These are phyloP conservation scores for Sporothrix mexicana DNA, from an alignment of 2,329 filamentous ascomycete species.

Conservation along the genomic window DNA sequence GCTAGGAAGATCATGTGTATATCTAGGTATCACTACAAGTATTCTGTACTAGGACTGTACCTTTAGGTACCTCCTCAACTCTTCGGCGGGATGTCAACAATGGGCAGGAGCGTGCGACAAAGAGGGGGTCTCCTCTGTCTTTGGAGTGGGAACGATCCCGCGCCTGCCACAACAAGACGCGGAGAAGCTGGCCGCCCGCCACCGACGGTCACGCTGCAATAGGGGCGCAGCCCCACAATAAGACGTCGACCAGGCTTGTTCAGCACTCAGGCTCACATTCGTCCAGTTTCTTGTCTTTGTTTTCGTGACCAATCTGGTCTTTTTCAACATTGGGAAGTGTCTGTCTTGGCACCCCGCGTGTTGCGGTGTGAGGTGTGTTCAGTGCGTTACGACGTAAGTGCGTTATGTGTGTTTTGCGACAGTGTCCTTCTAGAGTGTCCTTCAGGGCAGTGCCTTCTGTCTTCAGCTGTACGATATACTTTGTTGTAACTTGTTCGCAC, in stretches of 20 bases:
- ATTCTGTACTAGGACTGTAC: not conserved
- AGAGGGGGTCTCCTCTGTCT: not conserved
- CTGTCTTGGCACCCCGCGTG: not conserved
- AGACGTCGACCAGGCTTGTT: not conserved
- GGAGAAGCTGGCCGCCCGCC: slow-evolving; percentile 22
- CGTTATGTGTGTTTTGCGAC: not conserved
- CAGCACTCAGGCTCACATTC: not conserved
- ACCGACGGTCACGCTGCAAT: not conserved
- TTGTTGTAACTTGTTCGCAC: not conserved
- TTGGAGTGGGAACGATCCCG: not conserved
- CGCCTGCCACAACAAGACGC: slow-evolving; percentile 30
- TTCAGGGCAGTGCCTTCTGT: not conserved
- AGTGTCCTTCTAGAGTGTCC: too few species aligned
- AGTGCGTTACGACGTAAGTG: not conserved
- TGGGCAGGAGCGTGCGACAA: not conserved
- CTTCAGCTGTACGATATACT: not conserved
- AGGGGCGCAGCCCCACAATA: not conserved
- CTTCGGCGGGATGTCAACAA: slow-evolving; percentile 28
- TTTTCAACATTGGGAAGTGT: not conserved
- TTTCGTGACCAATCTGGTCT: not conserved
- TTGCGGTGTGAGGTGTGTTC: not conserved
- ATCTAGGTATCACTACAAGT: not conserved
- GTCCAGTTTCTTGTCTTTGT: not conserved
- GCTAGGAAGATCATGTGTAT: too few species aligned
- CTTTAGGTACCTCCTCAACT: not conserved